phyloP scores from a whole-genome alignment of 768 basidiomycete species.

The Porphyrellus cyaneotinctus region DNA sequence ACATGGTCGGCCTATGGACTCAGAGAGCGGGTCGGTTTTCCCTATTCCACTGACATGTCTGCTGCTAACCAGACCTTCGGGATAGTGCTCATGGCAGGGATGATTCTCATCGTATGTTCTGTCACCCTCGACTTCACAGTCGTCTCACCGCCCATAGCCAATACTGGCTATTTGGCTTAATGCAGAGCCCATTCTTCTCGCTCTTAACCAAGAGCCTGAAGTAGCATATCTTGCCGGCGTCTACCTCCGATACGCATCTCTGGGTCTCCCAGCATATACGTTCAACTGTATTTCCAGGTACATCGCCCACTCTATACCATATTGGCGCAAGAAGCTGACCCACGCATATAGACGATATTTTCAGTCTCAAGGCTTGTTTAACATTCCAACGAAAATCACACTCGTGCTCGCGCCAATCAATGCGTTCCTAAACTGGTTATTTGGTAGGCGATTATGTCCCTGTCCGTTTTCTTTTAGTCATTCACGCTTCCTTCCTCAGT shows the following conservation, averaged over 20 bases:
- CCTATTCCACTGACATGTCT: neutral
- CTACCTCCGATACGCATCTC: constrained; percentile 71
- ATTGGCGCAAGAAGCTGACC: neutral
- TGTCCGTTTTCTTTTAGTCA: neutral
- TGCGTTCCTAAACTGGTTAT: constrained; percentile 71
- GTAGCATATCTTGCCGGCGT: constrained; percentile 72
- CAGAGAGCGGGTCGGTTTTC: constrained; percentile 73
- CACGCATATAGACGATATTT: constrained; percentile 41
- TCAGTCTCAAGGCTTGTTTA: constrained; percentile 84
- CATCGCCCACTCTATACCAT: neutral
- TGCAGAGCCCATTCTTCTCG: constrained; percentile 73
- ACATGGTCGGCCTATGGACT: constrained; percentile 85
- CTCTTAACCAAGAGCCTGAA: constrained; percentile 74
- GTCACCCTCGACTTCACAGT: neutral
- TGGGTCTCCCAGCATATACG: constrained; percentile 76
- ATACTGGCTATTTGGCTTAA: constrained; percentile 77
- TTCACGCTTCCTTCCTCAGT: constrained; percentile 14
- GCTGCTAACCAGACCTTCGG: constrained; percentile 6
- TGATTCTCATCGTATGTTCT: constrained; percentile 53
- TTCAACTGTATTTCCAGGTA: constrained; percentile 55
- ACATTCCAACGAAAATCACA: constrained; percentile 80
- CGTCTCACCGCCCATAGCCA: constrained; percentile 29
- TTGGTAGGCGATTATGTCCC: constrained; percentile 49
- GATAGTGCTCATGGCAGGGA: constrained; percentile 58
- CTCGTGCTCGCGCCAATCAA: constrained; percentile 84